phyloP scores from a whole-genome alignment of 2,329 filamentous ascomycete genomes.

The Colletotrichum sp. region DNA sequence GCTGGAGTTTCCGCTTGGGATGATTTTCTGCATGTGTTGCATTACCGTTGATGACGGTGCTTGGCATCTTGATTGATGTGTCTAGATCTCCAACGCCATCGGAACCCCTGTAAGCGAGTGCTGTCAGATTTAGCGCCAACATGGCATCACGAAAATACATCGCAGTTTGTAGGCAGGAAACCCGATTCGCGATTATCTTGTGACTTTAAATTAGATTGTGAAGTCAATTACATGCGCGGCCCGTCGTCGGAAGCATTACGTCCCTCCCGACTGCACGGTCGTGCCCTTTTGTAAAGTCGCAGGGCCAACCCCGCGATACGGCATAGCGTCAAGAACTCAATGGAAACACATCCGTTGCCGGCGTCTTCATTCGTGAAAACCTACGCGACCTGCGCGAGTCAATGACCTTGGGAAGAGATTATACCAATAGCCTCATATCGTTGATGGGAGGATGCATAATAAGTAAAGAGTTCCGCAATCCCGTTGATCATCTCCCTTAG shows the following conservation, averaged over 20 bases:
- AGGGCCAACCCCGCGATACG: background rate
- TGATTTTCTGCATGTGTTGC: background rate
- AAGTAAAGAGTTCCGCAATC: too few relatives aligned
- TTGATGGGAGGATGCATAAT: too few relatives aligned
- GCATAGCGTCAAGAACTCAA: background rate
- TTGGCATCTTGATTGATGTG: background rate
- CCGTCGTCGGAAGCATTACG: background rate
- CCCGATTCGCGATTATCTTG: background rate
- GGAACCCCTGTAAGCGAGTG: background rate
- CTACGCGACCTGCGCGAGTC: background rate
- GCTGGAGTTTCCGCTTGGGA: background rate
- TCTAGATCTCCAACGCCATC: background rate
- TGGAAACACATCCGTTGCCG: background rate
- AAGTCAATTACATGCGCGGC: background rate
- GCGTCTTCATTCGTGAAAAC: background rate
- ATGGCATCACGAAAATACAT: background rate
- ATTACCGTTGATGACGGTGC: background rate
- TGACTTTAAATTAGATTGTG: background rate
- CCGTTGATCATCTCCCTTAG: too few relatives aligned
- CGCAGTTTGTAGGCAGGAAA: background rate
- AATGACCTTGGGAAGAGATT: rapidly evolving
- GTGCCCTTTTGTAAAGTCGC: background rate
- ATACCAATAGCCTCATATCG: too few relatives aligned
- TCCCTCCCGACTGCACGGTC: background rate
- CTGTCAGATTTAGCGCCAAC: background rate